Evolutionary conservation across 1,139 yeast species (phyloP).

Genomic region (Torulaspora globosa): DNA sequence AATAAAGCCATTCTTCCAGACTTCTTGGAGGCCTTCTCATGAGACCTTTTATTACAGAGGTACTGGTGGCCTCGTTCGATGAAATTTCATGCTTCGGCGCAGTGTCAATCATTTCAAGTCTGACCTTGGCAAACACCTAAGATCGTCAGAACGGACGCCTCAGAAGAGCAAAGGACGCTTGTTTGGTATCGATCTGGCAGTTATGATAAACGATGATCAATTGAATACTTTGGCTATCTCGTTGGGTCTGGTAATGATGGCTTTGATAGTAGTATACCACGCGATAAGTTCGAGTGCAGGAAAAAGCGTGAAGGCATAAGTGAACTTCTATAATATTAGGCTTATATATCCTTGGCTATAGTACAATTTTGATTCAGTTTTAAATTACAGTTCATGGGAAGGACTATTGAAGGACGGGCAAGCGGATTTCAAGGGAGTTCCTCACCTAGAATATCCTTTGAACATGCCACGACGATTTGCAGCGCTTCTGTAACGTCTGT

Average conservation of each 20-base stretch:
- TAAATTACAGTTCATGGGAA: not conserved
- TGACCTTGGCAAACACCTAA: not conserved
- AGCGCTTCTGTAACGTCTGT: conserved; percentile 45
- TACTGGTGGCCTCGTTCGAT: not conserved
- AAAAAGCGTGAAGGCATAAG: conserved; percentile 6
- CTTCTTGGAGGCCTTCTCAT: conserved; percentile 39
- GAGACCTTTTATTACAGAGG: not conserved
- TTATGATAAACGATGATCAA: conserved; percentile 79
- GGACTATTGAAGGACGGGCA: not conserved
- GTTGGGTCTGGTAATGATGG: conserved; percentile 72
- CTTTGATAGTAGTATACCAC: conserved; percentile 69
- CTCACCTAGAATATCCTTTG: conserved; percentile 46
- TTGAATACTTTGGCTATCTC: conserved; percentile 67
- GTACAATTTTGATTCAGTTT: not conserved
- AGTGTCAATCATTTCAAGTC: not conserved
- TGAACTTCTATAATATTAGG: not conserved
- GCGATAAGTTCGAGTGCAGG: conserved; percentile 39
- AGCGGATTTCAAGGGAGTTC: conserved; percentile 25
- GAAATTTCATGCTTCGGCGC: conserved; percentile 1
- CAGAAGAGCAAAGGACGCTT: not conserved
- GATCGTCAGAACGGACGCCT: not conserved
- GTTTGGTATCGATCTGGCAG: not conserved
- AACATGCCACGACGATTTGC: conserved; percentile 39
- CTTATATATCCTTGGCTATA: conserved; percentile 3
- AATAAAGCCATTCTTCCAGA: conserved; percentile 49